These are phyloP conservation scores for Copromyces sp. DNA, from an alignment of 495 filamentous ascomycete species.

Conservation along the genomic window DNA sequence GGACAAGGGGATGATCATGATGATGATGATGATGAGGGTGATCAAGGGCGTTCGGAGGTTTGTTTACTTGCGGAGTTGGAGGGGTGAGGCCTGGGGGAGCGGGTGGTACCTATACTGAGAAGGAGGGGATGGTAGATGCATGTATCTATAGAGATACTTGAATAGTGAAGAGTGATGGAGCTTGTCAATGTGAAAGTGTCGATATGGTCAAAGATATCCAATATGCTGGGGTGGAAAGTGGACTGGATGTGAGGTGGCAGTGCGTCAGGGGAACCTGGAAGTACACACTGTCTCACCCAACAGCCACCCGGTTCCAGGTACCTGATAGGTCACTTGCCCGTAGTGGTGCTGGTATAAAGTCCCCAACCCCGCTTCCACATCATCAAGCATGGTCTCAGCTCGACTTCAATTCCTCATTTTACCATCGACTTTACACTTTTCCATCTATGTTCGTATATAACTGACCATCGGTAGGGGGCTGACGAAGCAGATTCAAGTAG, in stretches of 20 bases:
- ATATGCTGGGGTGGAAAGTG: too few species aligned
- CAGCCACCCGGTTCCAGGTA: background rate
- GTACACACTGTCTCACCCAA: background rate
- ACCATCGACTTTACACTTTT: background rate
- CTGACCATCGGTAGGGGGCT: background rate
- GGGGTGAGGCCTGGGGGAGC: background rate
- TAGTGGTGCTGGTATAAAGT: background rate
- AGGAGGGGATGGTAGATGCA: background rate
- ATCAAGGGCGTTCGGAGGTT: background rate
- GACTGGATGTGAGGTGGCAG: too few species aligned
- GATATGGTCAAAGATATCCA: background rate
- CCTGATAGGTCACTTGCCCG: background rate
- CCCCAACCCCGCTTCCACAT: background rate
- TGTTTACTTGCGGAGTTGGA: constrained; percentile 7
- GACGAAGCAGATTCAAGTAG: background rate
- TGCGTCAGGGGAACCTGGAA: background rate
- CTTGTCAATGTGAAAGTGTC: background rate
- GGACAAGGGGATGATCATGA: constrained; percentile 23
- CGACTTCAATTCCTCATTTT: background rate
- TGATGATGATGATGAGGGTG: constrained; percentile 9
- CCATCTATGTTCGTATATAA: fast-evolving
- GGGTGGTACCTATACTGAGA: too few species aligned
- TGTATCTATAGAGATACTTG: background rate
- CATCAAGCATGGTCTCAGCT: background rate
- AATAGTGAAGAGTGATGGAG: background rate